These are phyloP conservation scores for Aspergillus terreus DNA, from an alignment of 2,329 filamentous ascomycete genomes.

Conservation along the genomic window DNA sequence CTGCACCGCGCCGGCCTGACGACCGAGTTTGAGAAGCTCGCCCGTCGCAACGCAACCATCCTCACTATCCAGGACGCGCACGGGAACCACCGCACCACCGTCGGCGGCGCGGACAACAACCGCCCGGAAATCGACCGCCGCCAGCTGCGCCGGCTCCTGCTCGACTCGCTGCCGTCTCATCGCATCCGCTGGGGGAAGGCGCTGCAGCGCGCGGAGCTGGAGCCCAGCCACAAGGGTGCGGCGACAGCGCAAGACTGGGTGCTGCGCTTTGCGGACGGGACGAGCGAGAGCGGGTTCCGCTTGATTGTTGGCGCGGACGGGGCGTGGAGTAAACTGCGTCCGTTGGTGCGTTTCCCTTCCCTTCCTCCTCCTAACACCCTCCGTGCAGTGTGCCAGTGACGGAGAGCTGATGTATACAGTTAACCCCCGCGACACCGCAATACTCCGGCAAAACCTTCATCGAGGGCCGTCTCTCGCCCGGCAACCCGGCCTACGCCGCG, in stretches of 20 bases:
- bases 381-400: too few relatives aligned
- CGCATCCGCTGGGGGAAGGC: conserved; percentile 31
- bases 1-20: conserved; percentile 19
- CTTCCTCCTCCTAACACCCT: too few relatives aligned
- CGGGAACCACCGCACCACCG: not conserved
- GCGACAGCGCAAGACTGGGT: not conserved
- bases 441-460: conserved; percentile 36
- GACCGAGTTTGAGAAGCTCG: conserved; percentile 16
- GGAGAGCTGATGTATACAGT: conserved; percentile 8
- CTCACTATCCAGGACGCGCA: not conserved
- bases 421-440: conserved; percentile 30
- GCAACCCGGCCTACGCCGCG: conserved; percentile 25
- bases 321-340: conserved; percentile 41
- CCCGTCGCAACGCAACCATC: conserved; percentile 13
- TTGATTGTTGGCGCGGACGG: conserved; percentile 50
- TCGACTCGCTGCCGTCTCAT: conserved; percentile 30
- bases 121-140: conserved; percentile 42
- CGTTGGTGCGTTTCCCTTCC: conserved; percentile 17
- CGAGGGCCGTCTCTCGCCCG: conserved; percentile 17
- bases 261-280: conserved; percentile 28
- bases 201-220: not conserved
- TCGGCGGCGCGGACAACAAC: conserved; percentile 24
- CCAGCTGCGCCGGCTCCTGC: conserved; percentile 33
- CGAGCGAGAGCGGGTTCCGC: conserved; percentile 33
- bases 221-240: not conserved